These are phyloP conservation scores for Pyrenopolyporus hunteri DNA, from an alignment of 495 filamentous ascomycete genomes.

Conservation along the genomic window DNA sequence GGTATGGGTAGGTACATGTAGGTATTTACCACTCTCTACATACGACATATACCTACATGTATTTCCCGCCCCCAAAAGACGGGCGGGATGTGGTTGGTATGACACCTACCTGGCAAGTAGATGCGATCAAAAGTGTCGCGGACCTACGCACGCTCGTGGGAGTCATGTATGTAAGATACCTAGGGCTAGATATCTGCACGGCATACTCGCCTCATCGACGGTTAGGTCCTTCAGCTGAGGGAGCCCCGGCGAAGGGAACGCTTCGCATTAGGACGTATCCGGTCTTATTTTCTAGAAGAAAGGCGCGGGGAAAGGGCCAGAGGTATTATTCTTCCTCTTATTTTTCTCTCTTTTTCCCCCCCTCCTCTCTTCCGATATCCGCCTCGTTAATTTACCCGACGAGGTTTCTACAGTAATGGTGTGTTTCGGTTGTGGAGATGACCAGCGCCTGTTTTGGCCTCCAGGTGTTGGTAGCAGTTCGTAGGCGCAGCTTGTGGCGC, in stretches of 20 bases:
- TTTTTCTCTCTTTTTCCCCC: background rate
- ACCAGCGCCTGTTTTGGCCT: constrained; percentile 6
- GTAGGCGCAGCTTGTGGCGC: constrained; percentile 8
- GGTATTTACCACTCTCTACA: too few relatives aligned
- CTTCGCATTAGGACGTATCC: too few relatives aligned
- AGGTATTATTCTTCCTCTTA: background rate
- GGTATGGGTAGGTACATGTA: too few relatives aligned
- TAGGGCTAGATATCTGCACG: background rate
- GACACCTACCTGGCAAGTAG: too few relatives aligned
- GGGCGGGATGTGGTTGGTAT: too few relatives aligned
- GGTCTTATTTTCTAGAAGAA: constrained; percentile 24
- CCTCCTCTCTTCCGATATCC: constrained; percentile 2
- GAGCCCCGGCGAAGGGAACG: too few relatives aligned
- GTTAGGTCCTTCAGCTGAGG: constrained; percentile 25
- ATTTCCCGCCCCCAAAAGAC: background rate
- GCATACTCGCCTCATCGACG: constrained; percentile 19
- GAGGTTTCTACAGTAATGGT: constrained; percentile 7
- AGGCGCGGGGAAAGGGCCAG: constrained; percentile 6
- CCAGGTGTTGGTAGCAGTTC: background rate
- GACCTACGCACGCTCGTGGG: background rate
- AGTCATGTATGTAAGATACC: background rate
- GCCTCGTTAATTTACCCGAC: constrained; percentile 24
- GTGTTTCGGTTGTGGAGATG: background rate
- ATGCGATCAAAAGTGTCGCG: constrained; percentile 3
- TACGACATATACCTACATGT: background rate